Evolutionary conservation across 2,329 filamentous ascomycete genomes (phyloP).

Genomic region (Alternaria sp.): DNA sequence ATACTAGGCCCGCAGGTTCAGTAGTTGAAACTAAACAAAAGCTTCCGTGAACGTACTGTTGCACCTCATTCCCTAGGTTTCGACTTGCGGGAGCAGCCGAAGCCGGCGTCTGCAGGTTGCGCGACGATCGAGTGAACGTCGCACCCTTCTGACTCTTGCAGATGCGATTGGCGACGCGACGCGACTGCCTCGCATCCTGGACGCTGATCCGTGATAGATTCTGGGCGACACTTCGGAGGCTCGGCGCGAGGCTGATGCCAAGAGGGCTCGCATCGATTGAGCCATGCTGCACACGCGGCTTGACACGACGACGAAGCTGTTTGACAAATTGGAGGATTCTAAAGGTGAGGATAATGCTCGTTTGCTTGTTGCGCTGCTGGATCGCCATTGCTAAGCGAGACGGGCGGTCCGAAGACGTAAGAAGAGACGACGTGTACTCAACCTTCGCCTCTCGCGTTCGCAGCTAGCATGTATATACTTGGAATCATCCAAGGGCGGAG

Average conservation of each 20-base stretch:
- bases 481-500: constrained; percentile 26
- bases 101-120: constrained; percentile 30
- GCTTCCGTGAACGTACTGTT: constrained; percentile 44
- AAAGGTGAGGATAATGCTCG: constrained; percentile 46
- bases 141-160: constrained; percentile 15
- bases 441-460: constrained; percentile 14
- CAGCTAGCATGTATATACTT: constrained; percentile 31
- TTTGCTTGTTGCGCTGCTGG: constrained; percentile 30
- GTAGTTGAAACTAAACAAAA: constrained; percentile 42
- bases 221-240: constrained; percentile 38
- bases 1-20: constrained; percentile 40
- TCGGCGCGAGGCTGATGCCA: constrained; percentile 29
- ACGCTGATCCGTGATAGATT: constrained; percentile 29
- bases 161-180: constrained; percentile 14
- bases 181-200: constrained; percentile 28
- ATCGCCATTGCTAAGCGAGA: constrained; percentile 41
- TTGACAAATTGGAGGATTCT: constrained; percentile 49
- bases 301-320: constrained; percentile 47
- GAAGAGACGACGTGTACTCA: constrained; percentile 25
- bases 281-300: constrained; percentile 36
- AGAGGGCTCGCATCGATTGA: constrained; percentile 27
- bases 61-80: constrained; percentile 43
- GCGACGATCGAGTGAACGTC: constrained; percentile 20
- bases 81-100: constrained; percentile 30
- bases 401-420: constrained; percentile 26